phyloP scores from a whole-genome alignment of 257 asterid genomes.

The Nicotiana tomentosiformis region DNA sequence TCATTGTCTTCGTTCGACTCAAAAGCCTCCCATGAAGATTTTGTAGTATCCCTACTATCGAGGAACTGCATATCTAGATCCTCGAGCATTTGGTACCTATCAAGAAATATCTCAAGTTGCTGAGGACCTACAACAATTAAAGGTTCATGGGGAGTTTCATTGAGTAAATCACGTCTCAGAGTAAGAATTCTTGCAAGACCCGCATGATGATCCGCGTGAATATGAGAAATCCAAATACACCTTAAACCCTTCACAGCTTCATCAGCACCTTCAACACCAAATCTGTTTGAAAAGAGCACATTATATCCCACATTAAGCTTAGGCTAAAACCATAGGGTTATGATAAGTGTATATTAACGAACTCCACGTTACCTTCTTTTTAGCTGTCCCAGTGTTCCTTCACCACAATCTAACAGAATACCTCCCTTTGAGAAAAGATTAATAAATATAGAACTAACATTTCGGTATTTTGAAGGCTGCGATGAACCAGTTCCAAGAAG shows the following conservation, averaged over 20 bases:
- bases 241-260: constrained; percentile 59
- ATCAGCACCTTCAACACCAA: constrained; percentile 71
- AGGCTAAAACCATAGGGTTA: neutral
- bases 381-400: constrained; percentile 90
- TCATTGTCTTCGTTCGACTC: constrained; percentile 25
- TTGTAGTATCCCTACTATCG: constrained; percentile 63
- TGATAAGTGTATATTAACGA: neutral
- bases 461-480: constrained; percentile 91
- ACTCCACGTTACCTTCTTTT: constrained; percentile 60
- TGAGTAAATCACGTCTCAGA: constrained; percentile 56
- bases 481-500: constrained; percentile 96
- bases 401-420: constrained; percentile 83
- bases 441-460: constrained; percentile 79
- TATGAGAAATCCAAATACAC: constrained; percentile 92
- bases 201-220: constrained; percentile 92
- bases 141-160: constrained; percentile 58
- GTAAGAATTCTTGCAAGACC: constrained; percentile 92
- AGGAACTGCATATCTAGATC: constrained; percentile 85
- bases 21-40: constrained; percentile 42
- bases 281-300: constrained; percentile 30
- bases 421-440: constrained; percentile 80
- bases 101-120: constrained; percentile 74
- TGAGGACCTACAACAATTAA: constrained; percentile 69
- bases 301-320: neutral
- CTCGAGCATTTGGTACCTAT: constrained; percentile 88